Conservation (phyloP, 1,284 basidiomycete species). For the Jaminaea rosea region DNA sequence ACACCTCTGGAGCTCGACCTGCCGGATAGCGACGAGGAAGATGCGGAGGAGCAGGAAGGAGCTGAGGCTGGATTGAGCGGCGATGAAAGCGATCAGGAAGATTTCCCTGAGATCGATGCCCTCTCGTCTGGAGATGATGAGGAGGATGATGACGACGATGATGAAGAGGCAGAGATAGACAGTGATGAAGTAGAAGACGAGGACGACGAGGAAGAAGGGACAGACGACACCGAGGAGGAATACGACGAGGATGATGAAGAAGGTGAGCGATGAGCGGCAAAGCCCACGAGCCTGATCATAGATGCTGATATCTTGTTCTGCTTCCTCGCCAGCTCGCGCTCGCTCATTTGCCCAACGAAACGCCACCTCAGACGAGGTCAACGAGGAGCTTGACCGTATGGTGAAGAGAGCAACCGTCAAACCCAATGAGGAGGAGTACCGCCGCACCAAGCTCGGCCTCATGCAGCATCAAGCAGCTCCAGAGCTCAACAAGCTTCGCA, state of each 20-base stretch:
- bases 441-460: constrained; percentile 41
- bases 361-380: constrained; percentile 31
- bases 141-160: constrained; percentile 12
- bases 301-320: no score
- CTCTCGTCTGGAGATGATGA: constrained; percentile 48
- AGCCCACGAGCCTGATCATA: constrained; percentile 9
- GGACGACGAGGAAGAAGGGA: constrained; percentile 30
- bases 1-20: no score
- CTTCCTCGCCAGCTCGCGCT: constrained; percentile 11
- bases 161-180: constrained; percentile 32
- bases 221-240: constrained; percentile 9
- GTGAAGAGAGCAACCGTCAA: constrained; percentile 45
- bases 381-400: constrained; percentile 36
- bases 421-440: constrained; percentile 44
- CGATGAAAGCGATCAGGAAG: constrained; percentile 47
- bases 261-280: constrained; percentile 13
- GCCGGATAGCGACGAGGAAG: constrained; percentile 42
- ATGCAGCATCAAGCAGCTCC: constrained; percentile 42
- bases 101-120: constrained; percentile 9
- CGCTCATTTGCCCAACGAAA: constrained; percentile 15
- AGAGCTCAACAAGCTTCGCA: constrained; percentile 57
- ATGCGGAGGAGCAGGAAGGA: constrained; percentile 38
- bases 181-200: constrained; percentile 47
- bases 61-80: constrained; percentile 10
- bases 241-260: constrained; percentile 9